Percentiles rank a stretch among this genome's conserved stretches.
Conservation (phyloP, 768 basidiomycete genomes). For the Trametes cingulata region DNA sequence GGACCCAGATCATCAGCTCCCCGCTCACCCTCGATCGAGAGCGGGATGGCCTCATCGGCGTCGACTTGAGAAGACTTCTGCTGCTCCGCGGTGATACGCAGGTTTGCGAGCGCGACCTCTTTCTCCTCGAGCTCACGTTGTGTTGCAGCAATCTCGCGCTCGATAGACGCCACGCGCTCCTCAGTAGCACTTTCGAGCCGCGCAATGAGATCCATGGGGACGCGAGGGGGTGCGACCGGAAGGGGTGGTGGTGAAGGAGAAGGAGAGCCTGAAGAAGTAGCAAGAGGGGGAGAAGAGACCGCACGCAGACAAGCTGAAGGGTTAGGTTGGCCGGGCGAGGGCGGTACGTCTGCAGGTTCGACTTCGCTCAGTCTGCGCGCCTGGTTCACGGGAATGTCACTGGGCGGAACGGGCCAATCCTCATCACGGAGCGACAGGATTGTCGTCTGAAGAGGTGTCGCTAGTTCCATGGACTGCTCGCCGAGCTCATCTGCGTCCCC, state of each 20-base stretch:
- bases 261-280: background rate
- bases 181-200: slow-evolving; percentile 6
- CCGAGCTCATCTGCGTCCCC: slow-evolving; percentile 7
- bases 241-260: background rate
- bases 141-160: slow-evolving; percentile 12
- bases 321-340: background rate
- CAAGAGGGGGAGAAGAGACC: background rate
- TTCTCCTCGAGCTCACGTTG: slow-evolving; percentile 14
- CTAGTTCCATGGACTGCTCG: slow-evolving; percentile 26
- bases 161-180: slow-evolving; percentile 15
- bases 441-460: slow-evolving; percentile 23
- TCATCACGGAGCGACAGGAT: slow-evolving; percentile 21
- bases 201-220: background rate
- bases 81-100: slow-evolving; percentile 3
- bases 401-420: background rate
- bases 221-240: background rate
- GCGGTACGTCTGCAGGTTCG: slow-evolving; percentile 15
- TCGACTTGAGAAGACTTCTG: background rate
- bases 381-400: background rate
- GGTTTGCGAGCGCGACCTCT: slow-evolving; percentile 13
- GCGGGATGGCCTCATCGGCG: background rate
- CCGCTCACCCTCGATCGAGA: background rate
- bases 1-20: background rate
- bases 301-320: background rate
- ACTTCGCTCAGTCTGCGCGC: background rate